Evolutionary conservation across 1,284 basidiomycete species (phyloP).

Genomic region (Sphaerobolus stellatus): DNA sequence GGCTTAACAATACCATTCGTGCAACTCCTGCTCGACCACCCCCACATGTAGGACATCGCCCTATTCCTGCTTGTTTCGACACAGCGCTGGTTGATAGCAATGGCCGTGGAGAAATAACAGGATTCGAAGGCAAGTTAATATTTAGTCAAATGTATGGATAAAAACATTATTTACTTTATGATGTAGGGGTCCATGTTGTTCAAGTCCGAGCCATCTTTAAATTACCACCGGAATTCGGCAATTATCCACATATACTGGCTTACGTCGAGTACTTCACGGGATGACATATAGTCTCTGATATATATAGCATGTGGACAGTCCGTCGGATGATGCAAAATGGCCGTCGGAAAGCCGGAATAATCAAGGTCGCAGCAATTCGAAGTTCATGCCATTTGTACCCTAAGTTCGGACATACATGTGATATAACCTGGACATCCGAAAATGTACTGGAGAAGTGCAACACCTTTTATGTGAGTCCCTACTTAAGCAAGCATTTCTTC

Average conservation of each 20-base stretch:
- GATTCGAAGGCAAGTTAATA: not conserved
- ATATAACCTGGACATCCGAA: not conserved
- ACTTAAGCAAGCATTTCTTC: not conserved
- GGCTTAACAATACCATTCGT: not conserved
- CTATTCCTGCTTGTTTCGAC: not conserved
- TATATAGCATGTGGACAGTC: not conserved
- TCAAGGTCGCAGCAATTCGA: not conserved
- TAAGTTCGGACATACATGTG: not conserved
- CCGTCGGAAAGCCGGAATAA: not conserved
- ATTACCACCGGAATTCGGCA: not conserved
- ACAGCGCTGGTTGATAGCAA: not conserved
- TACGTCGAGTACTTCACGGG: not conserved
- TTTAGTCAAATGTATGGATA: not conserved
- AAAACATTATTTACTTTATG: not conserved
- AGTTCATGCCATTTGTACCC: not conserved
- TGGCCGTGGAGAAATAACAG: not conserved
- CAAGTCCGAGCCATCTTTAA: not conserved
- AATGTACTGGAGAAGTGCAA: not conserved
- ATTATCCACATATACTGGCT: not conserved
- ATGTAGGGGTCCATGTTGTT: not conserved
- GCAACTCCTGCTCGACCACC: not conserved
- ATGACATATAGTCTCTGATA: not conserved
- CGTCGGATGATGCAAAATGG: not conserved
- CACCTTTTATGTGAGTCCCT: not conserved
- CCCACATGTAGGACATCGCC: not conserved